Conservation (phyloP, 1,284 basidiomycete genomes). For the Inonotus hispidus region DNA sequence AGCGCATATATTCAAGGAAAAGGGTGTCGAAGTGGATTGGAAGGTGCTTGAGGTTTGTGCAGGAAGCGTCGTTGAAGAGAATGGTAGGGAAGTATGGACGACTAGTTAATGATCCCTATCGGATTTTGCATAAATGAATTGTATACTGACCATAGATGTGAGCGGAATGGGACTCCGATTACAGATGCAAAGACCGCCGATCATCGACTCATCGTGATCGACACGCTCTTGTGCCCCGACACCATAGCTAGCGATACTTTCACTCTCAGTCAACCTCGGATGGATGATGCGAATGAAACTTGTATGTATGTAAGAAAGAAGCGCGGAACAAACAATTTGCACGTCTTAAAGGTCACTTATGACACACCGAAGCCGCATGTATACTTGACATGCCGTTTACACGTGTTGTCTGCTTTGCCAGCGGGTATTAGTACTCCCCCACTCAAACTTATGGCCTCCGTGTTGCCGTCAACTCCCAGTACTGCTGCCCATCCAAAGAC, state of each 20-base stretch:
- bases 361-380: slow-evolving; percentile 14
- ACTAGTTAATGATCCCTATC: neutral
- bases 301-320: neutral
- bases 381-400: slow-evolving; percentile 13
- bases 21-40: slow-evolving; percentile 80
- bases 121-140: neutral
- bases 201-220: neutral
- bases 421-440: slow-evolving; percentile 7
- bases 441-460: neutral
- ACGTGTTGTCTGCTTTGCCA: slow-evolving; percentile 10
- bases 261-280: neutral
- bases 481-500: neutral
- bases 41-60: slow-evolving; percentile 63
- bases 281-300: neutral
- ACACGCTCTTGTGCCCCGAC: neutral
- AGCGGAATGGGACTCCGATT: too few species aligned
- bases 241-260: neutral
- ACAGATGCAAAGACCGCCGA: too few species aligned
- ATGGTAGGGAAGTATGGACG: slow-evolving; percentile 13
- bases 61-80: slow-evolving; percentile 37
- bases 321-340: neutral
- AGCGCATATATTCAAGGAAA: slow-evolving; percentile 62
- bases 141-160: too few species aligned
- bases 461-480: slow-evolving; percentile 6
- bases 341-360: slow-evolving; percentile 5